Conservation (phyloP, 2,329 filamentous ascomycete genomes). For the Xylaria sp. region DNA sequence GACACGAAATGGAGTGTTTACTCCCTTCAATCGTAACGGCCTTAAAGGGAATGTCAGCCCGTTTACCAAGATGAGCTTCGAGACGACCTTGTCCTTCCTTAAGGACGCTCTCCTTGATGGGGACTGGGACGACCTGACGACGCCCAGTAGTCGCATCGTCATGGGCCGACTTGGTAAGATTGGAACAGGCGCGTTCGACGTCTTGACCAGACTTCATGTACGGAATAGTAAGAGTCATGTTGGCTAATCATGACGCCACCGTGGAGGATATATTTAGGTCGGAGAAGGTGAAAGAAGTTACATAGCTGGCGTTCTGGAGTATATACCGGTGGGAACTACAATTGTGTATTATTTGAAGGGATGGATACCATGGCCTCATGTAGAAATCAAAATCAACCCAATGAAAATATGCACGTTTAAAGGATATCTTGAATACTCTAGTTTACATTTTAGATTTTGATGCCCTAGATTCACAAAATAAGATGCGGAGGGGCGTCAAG, state of each 20-base stretch:
- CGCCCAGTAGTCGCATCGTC: conserved; percentile 88
- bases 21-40: conserved; percentile 91
- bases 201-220: conserved; percentile 73
- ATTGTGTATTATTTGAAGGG: conserved; percentile 11
- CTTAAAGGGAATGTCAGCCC: conserved; percentile 86
- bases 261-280: conserved; percentile 1
- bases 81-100: conserved; percentile 94
- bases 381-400: conserved; percentile 23
- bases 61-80: conserved; percentile 99
- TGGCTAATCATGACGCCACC: conserved; percentile 28
- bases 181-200: conserved; percentile 92
- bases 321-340: neutral
- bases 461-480: too few relatives aligned
- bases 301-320: conserved; percentile 30
- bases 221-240: conserved; percentile 57
- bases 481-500: too few relatives aligned
- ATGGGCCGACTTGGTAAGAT: conserved; percentile 84
- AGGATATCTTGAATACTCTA: neutral
- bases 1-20: conserved; percentile 92
- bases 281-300: neutral
- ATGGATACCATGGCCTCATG: conserved; percentile 2
- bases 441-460: too few relatives aligned
- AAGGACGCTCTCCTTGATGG: conserved; percentile 91
- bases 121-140: conserved; percentile 88
- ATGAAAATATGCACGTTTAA: neutral